Evolutionary conservation across 108 stramenopile genomes (phyloP), one percentile per base, ranked within the genome.

Genomic region (Fistulifera solaris): DNA sequence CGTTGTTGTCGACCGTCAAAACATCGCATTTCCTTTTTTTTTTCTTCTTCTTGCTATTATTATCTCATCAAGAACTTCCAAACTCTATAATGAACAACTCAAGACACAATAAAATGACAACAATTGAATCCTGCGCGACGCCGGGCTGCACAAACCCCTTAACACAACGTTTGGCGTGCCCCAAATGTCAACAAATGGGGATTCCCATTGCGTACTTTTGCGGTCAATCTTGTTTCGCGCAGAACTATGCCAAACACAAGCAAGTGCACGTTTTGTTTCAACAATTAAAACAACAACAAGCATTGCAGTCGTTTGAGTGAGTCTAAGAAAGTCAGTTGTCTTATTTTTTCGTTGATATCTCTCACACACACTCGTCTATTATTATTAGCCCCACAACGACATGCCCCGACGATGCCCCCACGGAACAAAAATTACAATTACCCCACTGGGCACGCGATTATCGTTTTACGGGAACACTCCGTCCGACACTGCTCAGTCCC

Each of bases 141-240:
- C 79, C 81, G 1, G 78, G 78, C 28, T 89, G 87, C 56, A 63
- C 60, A 46, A 85, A 81, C 40, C 43, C 68, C 19, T 56, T 80
- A 2, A 64, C 70, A 7, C 55, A 68, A 50, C 74, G 72, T n/a
- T 69, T 90, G n/a, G 85, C 89, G 8, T 94, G 93, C 62, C 93
- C 93, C 7, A 94, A 88, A 66, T 94, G 93, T 59, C 76, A 77
- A 50, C 78, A 88, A 48, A 60, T 87, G 25, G 87, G 87, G 0
- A 46, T 94, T 1, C 71, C 80, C 0, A 73, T 79, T 27, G 67
- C 79, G 16, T 85, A 83, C 46, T 94, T 91, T 66, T 94, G 93
- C 61, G 63, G 67, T 14, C 93, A 94, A 63, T 71, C 69, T 13
- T 94, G 93, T 51, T 89, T 94, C 75, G 87, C 87, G 56, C 48